Conservation (phyloP, 306 rosid species). For the Prunus kanzakura region DNA sequence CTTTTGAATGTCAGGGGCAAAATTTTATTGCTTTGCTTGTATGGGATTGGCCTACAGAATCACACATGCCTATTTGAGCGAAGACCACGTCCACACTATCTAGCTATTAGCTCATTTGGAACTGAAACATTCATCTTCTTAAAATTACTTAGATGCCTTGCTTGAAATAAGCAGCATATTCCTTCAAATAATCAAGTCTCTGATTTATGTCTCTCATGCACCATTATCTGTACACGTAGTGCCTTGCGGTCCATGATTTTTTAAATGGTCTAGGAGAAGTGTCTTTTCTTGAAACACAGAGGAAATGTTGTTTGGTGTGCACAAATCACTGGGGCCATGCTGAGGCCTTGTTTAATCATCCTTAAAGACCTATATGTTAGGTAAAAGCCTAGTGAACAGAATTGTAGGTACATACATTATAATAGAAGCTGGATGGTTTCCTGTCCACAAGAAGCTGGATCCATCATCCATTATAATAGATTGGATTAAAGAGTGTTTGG, state of each 20-base stretch:
- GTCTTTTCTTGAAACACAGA: neutral
- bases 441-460: neutral
- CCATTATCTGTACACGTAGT: neutral
- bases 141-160: neutral
- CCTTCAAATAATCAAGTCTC: neutral
- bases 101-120: neutral
- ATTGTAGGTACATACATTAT: neutral
- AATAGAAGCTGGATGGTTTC: neutral
- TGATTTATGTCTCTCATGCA: neutral
- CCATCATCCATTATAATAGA: neutral
- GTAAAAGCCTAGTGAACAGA: neutral
- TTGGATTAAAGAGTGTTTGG: neutral
- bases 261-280: neutral
- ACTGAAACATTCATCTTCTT: neutral
- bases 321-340: neutral
- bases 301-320: neutral
- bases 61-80: constrained; percentile 9
- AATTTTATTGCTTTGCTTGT: neutral
- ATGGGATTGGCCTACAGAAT: constrained; percentile 23
- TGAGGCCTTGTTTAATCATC: neutral
- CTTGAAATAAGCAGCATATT: neutral
- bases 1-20: constrained; percentile 30
- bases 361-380: neutral
- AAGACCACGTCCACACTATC: neutral
- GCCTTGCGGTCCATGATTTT: neutral